Base-by-base conservation (phyloP, 2,329 filamentous ascomycete genomes). In the Fusarium decemcellulare region DNA sequence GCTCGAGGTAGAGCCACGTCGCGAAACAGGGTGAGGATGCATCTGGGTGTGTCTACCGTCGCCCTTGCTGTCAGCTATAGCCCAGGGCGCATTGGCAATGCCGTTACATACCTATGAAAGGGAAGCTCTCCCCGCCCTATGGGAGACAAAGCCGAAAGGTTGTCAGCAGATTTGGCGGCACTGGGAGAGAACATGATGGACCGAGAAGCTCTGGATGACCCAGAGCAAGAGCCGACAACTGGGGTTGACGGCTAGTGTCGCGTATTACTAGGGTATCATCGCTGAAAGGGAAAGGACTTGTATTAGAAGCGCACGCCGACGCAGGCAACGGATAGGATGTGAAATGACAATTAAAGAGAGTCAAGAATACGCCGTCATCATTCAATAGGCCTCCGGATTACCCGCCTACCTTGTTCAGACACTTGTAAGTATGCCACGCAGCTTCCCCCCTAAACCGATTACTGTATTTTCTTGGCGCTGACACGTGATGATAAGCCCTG, bases 1-100 rank as follows among this genome's bases (percentile, higher is more conserved):
- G 84, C 94, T 97, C 46, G 95, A 91, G 29, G 91, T 93, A 58
- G 96, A 98, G 67, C 90, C 92, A 80, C 94, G 88, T 77, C 95
- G 86, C 50, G 88, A 84, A 14, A 77, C 76, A 12, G 81, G 76
- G 73, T 87, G 86, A 68, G 86, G 75, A 69, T 81, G 74, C 75
- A 76, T 81, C 67, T 86, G 84, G 59, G 77, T 81, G 66, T 84
- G 82, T 62, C 86, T 83, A 53, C 68, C 73, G 73, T 42, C 52
- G 57, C 37, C 57, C 61, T 63, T 57, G 72, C 68, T 63, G 65
- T 78, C 59, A 76, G 72, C 61, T 57, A 55, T 40, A 15, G 40
- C 42, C 16, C 30, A 8, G 23, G 18, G 30, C 36, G 44, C 30
- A 36, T 52, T 40, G 32, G 40, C 37, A 55, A 37, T 18, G 39